Evolutionary conservation across 2,329 filamentous ascomycete species (phyloP), one percentile per base, ranked within the genome.

Genomic region (Drechslera avenae): DNA sequence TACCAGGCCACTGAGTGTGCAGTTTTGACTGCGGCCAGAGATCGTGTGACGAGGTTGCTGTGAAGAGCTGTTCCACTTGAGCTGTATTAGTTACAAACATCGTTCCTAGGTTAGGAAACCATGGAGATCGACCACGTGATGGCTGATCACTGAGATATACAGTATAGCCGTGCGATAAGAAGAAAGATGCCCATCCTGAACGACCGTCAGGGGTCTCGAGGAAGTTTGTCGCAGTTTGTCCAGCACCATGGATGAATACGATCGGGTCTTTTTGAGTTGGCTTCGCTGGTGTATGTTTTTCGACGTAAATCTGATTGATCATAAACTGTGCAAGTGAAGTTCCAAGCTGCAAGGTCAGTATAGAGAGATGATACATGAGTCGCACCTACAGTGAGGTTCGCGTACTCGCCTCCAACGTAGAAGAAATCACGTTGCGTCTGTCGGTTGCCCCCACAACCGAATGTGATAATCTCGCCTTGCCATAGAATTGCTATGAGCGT

Each of bases 141-240:
- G 77, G 72, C 52, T 79, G 75, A 56, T 82, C 79, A 10, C 77
- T 70, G 39, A 81, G 66, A 62, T 79, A 81, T 39, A 80, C 69
- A 36, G 77, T 74, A 61, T 79, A 78, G 13, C 79, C 78, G n/a
- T 73, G 68, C 4, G 62, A 56, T 5, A 81, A 54, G 58, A 81
- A 82, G 49, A 72, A 72, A 3, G 76, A 78, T 0, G 79, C 76
- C 79, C 79, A 82, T 13, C 79, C 79, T 7, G 71, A 71, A 12
- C 73, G 66, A 36, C 76, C 76, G 46, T 82, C 78, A 5, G 81
- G 79, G 14, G 79, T 83, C 31, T 75, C 75, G 12, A 73, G 60
- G n/a, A 63, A 73, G 28, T 67, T 72, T 4, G 65, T 66, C 8
- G 61, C 67, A 4, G 66, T 69, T 36, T 71, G 68, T 3, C 49